These are phyloP conservation scores for Telopea speciosissima DNA, from an alignment of 177 flowering plant genomes.

Conservation along the genomic window DNA sequence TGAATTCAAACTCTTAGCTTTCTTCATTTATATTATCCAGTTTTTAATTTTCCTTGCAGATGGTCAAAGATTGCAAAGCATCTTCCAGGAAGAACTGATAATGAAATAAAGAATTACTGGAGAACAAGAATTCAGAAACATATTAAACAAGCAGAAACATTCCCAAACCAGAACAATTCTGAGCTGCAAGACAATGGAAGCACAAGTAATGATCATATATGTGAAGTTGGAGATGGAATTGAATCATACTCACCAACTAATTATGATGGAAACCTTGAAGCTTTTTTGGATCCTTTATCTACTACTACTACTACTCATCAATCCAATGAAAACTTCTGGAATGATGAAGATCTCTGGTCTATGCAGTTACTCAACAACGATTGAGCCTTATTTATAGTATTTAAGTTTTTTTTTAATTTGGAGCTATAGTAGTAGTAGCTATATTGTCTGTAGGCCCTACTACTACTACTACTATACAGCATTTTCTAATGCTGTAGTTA, in stretches of 20 bases:
- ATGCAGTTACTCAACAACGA: conserved; percentile 45
- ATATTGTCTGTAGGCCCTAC: conserved; percentile 5
- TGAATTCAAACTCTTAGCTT: no score
- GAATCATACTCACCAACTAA: conserved; percentile 29
- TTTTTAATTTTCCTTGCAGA: conserved; percentile 12
- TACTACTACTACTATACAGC: no score
- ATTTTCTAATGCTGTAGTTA: neutral
- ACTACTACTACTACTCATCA: no score
- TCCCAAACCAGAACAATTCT: conserved; percentile 20
- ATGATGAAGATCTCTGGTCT: conserved; percentile 68
- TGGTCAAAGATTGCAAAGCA: conserved; percentile 40
- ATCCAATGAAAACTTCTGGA: conserved; percentile 46
- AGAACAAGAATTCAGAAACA: conserved; percentile 42
- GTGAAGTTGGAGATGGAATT: conserved; percentile 16
- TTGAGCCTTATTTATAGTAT: conserved; percentile 12
- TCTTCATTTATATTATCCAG: no score
- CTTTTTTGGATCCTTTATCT: conserved; percentile 17
- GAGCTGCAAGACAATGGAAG: conserved; percentile 22
- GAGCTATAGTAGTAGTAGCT: neutral
- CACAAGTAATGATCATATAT: conserved; percentile 27
- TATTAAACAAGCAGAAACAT: conserved; percentile 48
- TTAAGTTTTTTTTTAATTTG: no score
- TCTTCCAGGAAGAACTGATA: conserved; percentile 39
- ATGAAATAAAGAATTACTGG: conserved; percentile 41
- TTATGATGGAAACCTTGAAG: conserved; percentile 18